Evolutionary conservation across 768 basidiomycete genomes (phyloP), one percentile per base, ranked within the genome.

Genomic region (Tulasnella sp.): DNA sequence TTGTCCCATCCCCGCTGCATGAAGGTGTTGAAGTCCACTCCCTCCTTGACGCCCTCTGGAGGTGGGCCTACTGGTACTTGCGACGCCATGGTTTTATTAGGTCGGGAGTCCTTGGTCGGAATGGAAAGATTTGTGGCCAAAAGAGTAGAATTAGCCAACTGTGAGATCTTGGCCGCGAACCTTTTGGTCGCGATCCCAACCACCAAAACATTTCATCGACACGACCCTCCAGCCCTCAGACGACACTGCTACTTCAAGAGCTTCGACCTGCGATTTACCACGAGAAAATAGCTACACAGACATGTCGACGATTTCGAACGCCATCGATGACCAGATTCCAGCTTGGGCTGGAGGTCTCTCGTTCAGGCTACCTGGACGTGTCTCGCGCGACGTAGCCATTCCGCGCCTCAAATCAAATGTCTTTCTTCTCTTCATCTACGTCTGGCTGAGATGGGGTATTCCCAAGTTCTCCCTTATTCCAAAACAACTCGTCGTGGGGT

Each of bases 1-100:
- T 80, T 80, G 16, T 69, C 35, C 17, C 37, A 68, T 37, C 77
- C 75, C 69, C 74, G 75, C 8, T 76, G 69, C 72, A 75, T 72
- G 69, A 68, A 75, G 14, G 71, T 72, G 32, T 76, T 74, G 29
- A 36, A 42, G 32, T 52, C 47, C 34, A 66, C 64, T 41, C 64
- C 64, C 26, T 41, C 36, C 64, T 66, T 41, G 64, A 37, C 22
- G 36, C 64, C 64, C 64, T 66, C 52, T 16, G 41, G 40, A 0
- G 69, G 73, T 40, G 41, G 71, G n/a, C 39, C 37, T 42, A 40
- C 37, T 5, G 34, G 59, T 37, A 34, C 39, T 52, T 42, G 44
- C 37, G 44, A 35, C 2, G 73, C 32, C 69, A 44, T 52, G 11
- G 11, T 19, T 16, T 29, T 36, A 39, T 19, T 35, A 35, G 14